Base-by-base conservation (phyloP, 768 basidiomycete species). In the Cystobasidium onofrii region DNA sequence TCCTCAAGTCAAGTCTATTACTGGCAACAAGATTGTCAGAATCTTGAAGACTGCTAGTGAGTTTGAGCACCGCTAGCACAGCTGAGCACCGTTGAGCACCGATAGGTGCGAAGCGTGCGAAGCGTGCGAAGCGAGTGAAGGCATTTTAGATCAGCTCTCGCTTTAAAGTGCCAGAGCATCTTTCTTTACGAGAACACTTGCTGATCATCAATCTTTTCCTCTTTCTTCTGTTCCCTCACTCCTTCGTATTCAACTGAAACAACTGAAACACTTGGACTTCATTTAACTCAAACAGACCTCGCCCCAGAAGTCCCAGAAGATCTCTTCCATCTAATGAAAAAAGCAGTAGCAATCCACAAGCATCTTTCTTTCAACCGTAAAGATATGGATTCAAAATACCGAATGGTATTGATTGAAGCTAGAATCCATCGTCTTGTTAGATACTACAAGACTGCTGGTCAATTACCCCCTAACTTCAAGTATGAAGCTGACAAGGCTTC, bases 321-420 rank as follows among this genome's bases (percentile, higher is more conserved):
- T 87, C 90, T 97, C 76, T 96, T 92, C 90, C 89, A 92, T 87
- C 89, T 96, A 83, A 89, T 98, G 88, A 97, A 97, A 89, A 99
- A 97, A 88, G 95, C 95, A 83, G 93, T 99, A 81, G 86, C 91
- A 80, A 92, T 99, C 81, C 92, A 94, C 84, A 98, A 97, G 86
- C 95, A 98, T 84, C 87, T 99, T 79, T 92, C 96, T 84, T 86
- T 87, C 80, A 97, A 96, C 89, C 89, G 95, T 82, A 95, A 94
- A 83, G 95, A 99, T 87, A 95, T 92, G 86, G 78, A 97, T 86
- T 91, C 91, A 83, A 95, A 88, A 81, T 88, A 88, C 86, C 91
- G 94, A 82, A 88, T 97, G 80, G 97, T 97, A 86, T 85, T 97
- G 80, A 95, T 99, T 86, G 95, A 99, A 87, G 95, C 92, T 78